A percentile compares a stretch with the other conserved stretches of the same genome.
Conservation (phyloP, 768 basidiomycete species). For the Kwoniella europaea region DNA sequence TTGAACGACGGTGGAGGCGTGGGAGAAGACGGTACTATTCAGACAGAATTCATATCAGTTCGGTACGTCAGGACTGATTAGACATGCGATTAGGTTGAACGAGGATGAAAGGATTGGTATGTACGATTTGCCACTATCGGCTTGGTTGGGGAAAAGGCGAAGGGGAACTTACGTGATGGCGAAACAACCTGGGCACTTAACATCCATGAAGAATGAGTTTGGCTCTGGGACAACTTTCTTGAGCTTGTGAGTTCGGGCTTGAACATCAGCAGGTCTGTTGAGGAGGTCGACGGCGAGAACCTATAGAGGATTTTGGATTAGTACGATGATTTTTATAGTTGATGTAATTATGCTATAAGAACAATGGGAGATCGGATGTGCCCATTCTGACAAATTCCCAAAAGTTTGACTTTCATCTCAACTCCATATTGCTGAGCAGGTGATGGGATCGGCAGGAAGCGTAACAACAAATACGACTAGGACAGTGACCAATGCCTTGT, state of each 20-base stretch:
- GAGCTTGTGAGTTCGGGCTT: slow-evolving; percentile 94
- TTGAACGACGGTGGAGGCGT: slow-evolving; percentile 95
- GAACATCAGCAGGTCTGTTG: slow-evolving; percentile 85
- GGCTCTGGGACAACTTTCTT: slow-evolving; percentile 98
- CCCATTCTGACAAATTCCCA: not conserved
- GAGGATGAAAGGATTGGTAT: not conserved
- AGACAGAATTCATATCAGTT: not conserved
- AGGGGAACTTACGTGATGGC: slow-evolving; percentile 57
- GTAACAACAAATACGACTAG: not conserved
- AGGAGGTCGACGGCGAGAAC: slow-evolving; percentile 97
- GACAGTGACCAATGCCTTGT: not conserved
- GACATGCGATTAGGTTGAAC: not conserved
- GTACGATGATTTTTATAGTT: not conserved
- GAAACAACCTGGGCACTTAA: slow-evolving; percentile 83
- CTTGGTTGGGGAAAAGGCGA: not conserved
- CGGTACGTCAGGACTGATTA: not conserved
- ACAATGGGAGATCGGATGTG: not conserved
- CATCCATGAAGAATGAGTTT: slow-evolving; percentile 99
- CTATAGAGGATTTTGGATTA: slow-evolving; percentile 60
- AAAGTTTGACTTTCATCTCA: too few species aligned
- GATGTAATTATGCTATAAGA: not conserved
- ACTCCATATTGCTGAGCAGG: too few species aligned
- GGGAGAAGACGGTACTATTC: slow-evolving; percentile 97
- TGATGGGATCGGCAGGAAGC: too few species aligned
- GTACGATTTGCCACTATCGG: not conserved